Percentiles rank a stretch among this genome's conserved stretches.
These are phyloP conservation scores for Leccinum boreale DNA, from an alignment of 768 basidiomycete species.

Conservation along the genomic window DNA sequence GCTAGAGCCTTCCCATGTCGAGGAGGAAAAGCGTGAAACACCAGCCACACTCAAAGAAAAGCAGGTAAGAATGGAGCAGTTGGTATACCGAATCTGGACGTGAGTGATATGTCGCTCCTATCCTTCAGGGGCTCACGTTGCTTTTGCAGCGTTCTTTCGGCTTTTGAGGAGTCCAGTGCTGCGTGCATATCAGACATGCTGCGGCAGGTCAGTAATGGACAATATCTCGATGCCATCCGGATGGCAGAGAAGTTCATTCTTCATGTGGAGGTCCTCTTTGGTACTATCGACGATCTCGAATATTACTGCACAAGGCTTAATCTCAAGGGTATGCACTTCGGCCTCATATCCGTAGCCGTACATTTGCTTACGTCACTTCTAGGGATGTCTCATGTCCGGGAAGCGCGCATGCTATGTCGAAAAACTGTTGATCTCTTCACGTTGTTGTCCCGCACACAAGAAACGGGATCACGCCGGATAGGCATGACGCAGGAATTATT, in stretches of 20 bases:
- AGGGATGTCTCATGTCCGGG: conserved; percentile 98
- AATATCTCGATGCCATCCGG: conserved; percentile 93
- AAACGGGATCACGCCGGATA: conserved; percentile 85
- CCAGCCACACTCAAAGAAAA: conserved; percentile 80
- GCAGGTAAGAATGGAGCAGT: conserved; percentile 92
- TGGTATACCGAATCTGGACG: conserved; percentile 99
- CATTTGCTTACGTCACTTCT: conserved; percentile 13
- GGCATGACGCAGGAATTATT: conserved; percentile 97
- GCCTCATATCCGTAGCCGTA: background rate
- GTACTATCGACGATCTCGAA: conserved; percentile 95
- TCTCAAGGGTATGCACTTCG: conserved; percentile 69
- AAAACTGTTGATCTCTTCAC: conserved; percentile 99
- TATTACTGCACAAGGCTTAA: conserved; percentile 75
- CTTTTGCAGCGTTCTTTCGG: conserved; percentile 74
- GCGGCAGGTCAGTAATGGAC: conserved; percentile 92
- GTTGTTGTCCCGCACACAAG: conserved; percentile 91
- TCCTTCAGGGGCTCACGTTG: conserved; percentile 6
- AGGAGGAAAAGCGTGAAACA: conserved; percentile 81
- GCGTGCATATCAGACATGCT: conserved; percentile 99
- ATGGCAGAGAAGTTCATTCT: conserved; percentile 99
- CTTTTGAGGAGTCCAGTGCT: conserved; percentile 98
- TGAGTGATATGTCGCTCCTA: conserved; percentile 37
- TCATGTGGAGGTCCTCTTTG: conserved; percentile 97
- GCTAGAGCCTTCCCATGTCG: conserved; percentile 53
- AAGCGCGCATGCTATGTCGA: conserved; percentile 97